Evolutionary conservation across 306 rosid genomes (phyloP).

Genomic region (Malus fusca): DNA sequence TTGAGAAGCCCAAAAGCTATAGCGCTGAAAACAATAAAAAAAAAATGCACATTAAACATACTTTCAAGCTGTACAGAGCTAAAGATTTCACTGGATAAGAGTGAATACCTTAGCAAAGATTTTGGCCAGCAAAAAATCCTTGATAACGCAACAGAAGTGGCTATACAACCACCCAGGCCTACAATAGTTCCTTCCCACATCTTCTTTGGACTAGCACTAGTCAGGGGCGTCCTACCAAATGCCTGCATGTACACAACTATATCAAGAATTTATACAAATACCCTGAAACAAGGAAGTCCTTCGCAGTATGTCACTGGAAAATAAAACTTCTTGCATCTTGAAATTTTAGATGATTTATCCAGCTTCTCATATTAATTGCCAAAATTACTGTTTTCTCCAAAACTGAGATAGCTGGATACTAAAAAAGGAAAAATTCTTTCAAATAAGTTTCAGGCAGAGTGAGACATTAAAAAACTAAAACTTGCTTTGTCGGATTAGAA

Average conservation of each 20-base stretch:
- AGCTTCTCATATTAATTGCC: not conserved
- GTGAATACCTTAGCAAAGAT: conserved; percentile 57
- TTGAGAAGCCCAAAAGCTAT: conserved; percentile 74
- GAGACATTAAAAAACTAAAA: not conserved
- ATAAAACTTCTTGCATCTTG: not conserved
- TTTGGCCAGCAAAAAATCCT: conserved; percentile 77
- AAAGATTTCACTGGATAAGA: conserved; percentile 1
- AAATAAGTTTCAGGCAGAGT: not conserved
- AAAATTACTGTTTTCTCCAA: not conserved
- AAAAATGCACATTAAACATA: not conserved
- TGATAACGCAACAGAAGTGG: conserved; percentile 61
- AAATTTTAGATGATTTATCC: not conserved
- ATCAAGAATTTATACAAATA: conserved; percentile 1
- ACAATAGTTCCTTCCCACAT: conserved; percentile 96
- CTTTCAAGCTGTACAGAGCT: not conserved
- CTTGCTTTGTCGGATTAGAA: not conserved
- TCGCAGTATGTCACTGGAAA: not conserved
- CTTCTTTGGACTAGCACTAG: conserved; percentile 88
- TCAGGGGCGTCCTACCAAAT: conserved; percentile 87
- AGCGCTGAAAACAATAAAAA: conserved; percentile 36
- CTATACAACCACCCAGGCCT: conserved; percentile 87
- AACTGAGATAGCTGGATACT: not conserved
- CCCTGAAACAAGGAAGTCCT: not conserved
- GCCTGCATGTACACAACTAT: conserved; percentile 50
- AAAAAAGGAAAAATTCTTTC: not conserved